phyloP scores from a whole-genome alignment of 179 eudicot species.

The Gypsophila paniculata region DNA sequence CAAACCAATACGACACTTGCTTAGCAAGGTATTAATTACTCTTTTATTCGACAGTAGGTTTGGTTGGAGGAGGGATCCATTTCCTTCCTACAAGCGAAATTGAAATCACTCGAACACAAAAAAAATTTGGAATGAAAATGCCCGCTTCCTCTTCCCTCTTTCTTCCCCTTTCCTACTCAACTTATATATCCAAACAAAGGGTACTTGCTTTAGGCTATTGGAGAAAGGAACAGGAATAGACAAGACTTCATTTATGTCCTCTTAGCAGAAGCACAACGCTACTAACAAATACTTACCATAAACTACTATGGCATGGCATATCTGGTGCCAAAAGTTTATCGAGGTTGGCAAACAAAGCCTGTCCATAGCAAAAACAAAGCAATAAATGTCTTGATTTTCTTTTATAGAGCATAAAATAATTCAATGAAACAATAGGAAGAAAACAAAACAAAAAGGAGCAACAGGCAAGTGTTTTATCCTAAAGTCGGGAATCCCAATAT shows the following conservation, averaged over 20 bases:
- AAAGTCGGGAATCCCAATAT: background rate
- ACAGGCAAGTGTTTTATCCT: background rate
- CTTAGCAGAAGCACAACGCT: slow-evolving; percentile 8
- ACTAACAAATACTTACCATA: slow-evolving; percentile 52
- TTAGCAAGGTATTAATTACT: no score
- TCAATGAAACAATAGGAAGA: background rate
- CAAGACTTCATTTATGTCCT: background rate
- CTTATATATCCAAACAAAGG: background rate
- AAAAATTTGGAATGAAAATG: no score
- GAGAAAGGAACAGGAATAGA: background rate
- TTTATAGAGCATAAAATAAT: background rate
- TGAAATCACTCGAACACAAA: no score
- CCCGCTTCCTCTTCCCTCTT: no score
- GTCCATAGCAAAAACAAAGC: slow-evolving; percentile 25
- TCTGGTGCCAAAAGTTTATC: slow-evolving; percentile 75
- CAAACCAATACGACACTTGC: no score
- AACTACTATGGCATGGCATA: slow-evolving; percentile 71
- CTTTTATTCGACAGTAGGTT: no score
- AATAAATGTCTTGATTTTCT: background rate
- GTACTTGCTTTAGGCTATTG: background rate
- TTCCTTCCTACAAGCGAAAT: no score
- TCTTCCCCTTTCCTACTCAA: no score
- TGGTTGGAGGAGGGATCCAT: no score
- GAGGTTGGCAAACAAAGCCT: slow-evolving; percentile 69
- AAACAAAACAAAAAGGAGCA: background rate